These are phyloP conservation scores for Leccinum pallidistipes DNA, from an alignment of 1,284 basidiomycete genomes.

Conservation along the genomic window DNA sequence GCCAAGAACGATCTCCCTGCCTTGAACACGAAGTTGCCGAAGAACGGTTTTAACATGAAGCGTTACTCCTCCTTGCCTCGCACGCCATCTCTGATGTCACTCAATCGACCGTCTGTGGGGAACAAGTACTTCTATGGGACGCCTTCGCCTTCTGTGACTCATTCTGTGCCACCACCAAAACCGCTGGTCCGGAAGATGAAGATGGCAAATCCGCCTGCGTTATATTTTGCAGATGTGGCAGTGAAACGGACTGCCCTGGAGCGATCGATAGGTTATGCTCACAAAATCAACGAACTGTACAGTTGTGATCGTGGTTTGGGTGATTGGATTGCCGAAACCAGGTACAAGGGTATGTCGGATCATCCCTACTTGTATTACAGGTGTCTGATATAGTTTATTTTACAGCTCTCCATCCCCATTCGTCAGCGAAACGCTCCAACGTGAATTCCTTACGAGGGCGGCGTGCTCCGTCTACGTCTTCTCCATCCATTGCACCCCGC, in stretches of 20 bases:
- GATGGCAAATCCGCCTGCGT: slow-evolving; percentile 65
- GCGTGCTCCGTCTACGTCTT: slow-evolving; percentile 33
- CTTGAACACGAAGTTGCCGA: slow-evolving; percentile 27
- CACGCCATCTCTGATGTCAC: slow-evolving; percentile 47
- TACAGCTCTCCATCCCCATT: slow-evolving; percentile 31
- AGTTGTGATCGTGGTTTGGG: slow-evolving; percentile 76
- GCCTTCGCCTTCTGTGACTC: slow-evolving; percentile 39
- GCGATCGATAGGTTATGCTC: slow-evolving; percentile 74
- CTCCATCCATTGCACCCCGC: slow-evolving; percentile 49
- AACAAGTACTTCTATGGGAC: slow-evolving; percentile 39
- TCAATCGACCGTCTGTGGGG: slow-evolving; percentile 26
- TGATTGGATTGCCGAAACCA: slow-evolving; percentile 70
- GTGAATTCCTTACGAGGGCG: slow-evolving; percentile 26
- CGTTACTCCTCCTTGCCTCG: slow-evolving; percentile 61
- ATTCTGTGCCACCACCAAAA: slow-evolving; percentile 15
- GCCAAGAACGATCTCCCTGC: slow-evolving; percentile 27
- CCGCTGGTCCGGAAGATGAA: slow-evolving; percentile 41
- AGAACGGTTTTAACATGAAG: slow-evolving; percentile 43
- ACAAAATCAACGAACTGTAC: slow-evolving; percentile 82
- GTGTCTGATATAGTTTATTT: slow-evolving; percentile 12
- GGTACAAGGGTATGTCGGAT: slow-evolving; percentile 48
- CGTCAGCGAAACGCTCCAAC: slow-evolving; percentile 25
- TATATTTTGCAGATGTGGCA: slow-evolving; percentile 73
- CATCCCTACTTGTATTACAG: neutral
- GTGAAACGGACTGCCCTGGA: slow-evolving; percentile 63